These are phyloP conservation scores for Alternaria hordeiaustralica DNA, from an alignment of 2,329 filamentous ascomycete genomes.

Conservation along the genomic window DNA sequence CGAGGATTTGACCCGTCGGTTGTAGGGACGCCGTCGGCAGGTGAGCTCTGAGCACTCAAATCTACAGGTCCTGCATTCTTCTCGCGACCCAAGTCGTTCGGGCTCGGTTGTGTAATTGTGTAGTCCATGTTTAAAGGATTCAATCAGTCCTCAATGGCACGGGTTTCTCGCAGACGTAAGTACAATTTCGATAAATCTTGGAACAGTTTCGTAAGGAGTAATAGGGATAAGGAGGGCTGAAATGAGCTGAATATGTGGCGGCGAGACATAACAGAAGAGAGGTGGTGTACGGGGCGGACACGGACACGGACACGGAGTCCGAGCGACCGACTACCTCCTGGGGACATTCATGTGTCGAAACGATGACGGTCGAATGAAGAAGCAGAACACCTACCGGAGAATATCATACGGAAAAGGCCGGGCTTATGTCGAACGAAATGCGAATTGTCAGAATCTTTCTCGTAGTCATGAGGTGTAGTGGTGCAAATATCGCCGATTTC, in stretches of 20 bases:
- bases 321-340: neutral
- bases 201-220: neutral
- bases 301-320: slow-evolving; percentile 1
- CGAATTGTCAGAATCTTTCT: neutral
- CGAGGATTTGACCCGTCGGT: neutral
- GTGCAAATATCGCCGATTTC: neutral
- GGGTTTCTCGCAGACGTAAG: neutral
- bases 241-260: neutral
- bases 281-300: neutral
- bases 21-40: neutral
- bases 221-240: neutral
- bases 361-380: neutral
- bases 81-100: neutral
- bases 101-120: neutral
- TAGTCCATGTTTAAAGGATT: neutral
- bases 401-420: neutral
- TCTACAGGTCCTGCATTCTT: neutral
- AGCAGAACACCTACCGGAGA: neutral
- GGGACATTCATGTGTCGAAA: neutral
- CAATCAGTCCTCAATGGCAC: neutral
- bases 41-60: neutral
- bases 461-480: neutral
- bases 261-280: neutral
- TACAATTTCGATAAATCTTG: neutral
- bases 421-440: neutral